Evolutionary conservation across 1,284 basidiomycete species (phyloP), one percentile per base, ranked within the genome.

Genomic region (Cryptococcus sp.): DNA sequence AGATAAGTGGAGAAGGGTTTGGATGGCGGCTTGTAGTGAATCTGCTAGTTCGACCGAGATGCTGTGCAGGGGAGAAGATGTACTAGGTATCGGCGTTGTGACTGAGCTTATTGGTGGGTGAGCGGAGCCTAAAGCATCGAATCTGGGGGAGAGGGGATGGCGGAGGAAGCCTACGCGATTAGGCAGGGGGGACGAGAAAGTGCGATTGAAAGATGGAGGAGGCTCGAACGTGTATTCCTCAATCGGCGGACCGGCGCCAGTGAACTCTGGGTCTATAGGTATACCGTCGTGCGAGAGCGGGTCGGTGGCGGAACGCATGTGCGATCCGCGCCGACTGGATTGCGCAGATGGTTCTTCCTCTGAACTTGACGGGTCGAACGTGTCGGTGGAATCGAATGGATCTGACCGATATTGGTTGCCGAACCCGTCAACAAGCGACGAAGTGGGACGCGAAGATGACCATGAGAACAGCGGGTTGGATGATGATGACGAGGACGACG

Each of bases 1-100:
- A 0, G 90, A 89, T 57, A 94, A 82, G 71, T 93, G 91, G 3
- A 94, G 83, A 64, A 95, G 83, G 0, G 89, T 93, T 73, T 94
- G 91, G 39, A 94, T 88, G 55, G 90, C 85, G 79, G 88, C 86
- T 78, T 93, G 91, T 16, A 92, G 85, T 5, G 88, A 88, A 77
- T 94, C 91, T 8, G 91, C 91, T 8, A 94, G 82, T 77, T 95
- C 92, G 40, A 88, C 78, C 1, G 79, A 79, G 11, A 80, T 58
- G 0, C 71, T 71, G 42, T 71, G 66, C 4, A 75, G 59, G 1
- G 74, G 72, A 3, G 67, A 68, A 19, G 25, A 53, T 0, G 54
- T 56, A 17, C 57, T 54, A 2, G 50, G 39, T 35, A 35, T 35
- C 40, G 46, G 39, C 22, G 50, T 39, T 40, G 39, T 41, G 50